Evolutionary conservation across 306 rosid species (phyloP).

Genomic region (Geum urbanum): DNA sequence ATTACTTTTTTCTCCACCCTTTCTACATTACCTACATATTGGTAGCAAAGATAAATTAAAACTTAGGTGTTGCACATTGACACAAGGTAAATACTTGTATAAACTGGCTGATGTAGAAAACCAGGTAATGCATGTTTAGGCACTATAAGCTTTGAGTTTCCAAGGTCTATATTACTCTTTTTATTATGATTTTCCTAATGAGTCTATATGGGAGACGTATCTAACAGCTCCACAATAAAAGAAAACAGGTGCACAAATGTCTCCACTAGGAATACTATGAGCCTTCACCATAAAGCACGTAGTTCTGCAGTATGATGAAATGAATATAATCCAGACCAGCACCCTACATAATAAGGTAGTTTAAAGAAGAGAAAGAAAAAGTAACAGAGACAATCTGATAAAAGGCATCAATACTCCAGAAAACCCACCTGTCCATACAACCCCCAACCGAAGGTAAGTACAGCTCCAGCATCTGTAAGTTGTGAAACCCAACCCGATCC

Average conservation of each 20-base stretch:
- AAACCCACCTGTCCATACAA: conserved; percentile 89
- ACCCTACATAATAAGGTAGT: not conserved
- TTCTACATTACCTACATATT: conserved; percentile 66
- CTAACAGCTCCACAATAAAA: conserved; percentile 9
- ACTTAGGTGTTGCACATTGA: conserved; percentile 22
- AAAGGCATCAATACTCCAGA: conserved; percentile 6
- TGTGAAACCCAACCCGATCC: not conserved
- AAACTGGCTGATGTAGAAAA: conserved; percentile 21
- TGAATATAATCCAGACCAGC: not conserved
- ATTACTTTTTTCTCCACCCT: conserved; percentile 51
- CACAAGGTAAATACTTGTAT: conserved; percentile 10
- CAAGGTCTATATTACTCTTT: not conserved
- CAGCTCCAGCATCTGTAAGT: conserved; percentile 80
- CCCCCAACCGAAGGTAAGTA: conserved; percentile 93
- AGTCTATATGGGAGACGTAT: not conserved
- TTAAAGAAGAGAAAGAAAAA: not conserved
- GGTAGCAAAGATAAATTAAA: conserved; percentile 54
- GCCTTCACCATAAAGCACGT: not conserved
- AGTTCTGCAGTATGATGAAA: conserved; percentile 9
- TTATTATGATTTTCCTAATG: not conserved
- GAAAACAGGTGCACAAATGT: conserved; percentile 8
- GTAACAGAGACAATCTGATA: not conserved
- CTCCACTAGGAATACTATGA: not conserved
- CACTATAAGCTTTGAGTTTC: not conserved
- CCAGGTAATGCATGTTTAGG: conserved; percentile 8